These are phyloP conservation scores for Sclerotinia spermophila DNA, from an alignment of 2,329 filamentous ascomycete genomes.

Conservation along the genomic window DNA sequence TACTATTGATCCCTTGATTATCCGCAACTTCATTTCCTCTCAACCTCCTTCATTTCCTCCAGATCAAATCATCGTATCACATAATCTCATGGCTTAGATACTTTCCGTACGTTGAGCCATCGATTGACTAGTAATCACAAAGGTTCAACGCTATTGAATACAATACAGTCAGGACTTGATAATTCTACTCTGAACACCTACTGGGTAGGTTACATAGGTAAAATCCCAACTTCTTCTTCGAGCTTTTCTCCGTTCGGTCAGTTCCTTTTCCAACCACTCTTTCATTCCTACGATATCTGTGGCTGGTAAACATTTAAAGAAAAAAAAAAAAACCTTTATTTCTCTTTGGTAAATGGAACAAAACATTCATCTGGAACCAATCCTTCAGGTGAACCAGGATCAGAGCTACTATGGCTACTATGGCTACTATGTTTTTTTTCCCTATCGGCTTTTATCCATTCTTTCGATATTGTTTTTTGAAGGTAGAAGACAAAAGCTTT, in stretches of 20 bases:
- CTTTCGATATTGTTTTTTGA: not conserved
- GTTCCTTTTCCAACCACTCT: not conserved
- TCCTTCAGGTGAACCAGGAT: slow-evolving; percentile 1
- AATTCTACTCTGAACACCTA: not conserved
- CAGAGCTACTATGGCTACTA: too few species aligned
- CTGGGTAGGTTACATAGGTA: not conserved
- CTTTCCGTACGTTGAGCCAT: not conserved
- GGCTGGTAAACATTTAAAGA: not conserved
- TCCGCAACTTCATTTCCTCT: not conserved
- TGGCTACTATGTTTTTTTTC: not conserved
- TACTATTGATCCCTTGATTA: not conserved
- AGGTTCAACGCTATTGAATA: not conserved
- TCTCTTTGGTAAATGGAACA: not conserved
- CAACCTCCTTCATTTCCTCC: not conserved
- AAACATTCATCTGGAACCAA: not conserved
- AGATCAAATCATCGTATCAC: not conserved
- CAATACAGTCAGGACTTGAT: not conserved
- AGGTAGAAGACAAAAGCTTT: not conserved
- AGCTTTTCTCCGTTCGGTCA: not conserved
- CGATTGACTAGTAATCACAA: not conserved
- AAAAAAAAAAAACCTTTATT: too few species aligned
- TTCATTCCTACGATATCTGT: not conserved
- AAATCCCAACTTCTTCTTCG: not conserved
- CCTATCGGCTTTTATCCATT: not conserved
- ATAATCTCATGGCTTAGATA: not conserved